Percentiles rank a stretch among this genome's conserved stretches.
phyloP scores from a whole-genome alignment of 495 filamentous ascomycete species.

The Xanthoparmelia taractica region DNA sequence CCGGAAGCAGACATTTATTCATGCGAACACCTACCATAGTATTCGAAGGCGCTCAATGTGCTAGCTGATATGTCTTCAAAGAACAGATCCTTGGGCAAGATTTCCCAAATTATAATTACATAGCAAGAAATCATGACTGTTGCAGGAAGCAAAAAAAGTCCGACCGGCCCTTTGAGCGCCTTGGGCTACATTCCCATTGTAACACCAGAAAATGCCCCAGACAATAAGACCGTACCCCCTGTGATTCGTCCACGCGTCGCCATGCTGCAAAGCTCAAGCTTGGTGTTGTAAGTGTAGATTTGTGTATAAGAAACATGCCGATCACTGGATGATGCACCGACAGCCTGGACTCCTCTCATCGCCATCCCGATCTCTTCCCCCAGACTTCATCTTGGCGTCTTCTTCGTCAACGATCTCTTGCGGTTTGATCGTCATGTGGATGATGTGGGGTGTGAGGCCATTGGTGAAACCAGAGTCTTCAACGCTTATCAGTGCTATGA shows the following conservation, averaged over 20 bases:
- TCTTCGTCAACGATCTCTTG: constrained; percentile 86
- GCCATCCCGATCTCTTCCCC: constrained; percentile 49
- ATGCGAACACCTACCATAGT: background rate
- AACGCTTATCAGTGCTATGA: constrained; percentile 8
- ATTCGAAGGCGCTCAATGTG: background rate
- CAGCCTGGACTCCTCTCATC: constrained; percentile 60
- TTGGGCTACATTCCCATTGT: background rate
- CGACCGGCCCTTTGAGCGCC: background rate
- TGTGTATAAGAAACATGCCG: background rate
- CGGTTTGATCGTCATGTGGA: constrained; percentile 90
- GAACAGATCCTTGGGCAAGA: background rate
- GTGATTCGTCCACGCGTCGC: background rate
- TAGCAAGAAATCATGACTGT: background rate
- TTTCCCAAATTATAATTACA: background rate
- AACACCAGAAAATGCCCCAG: constrained; percentile 2
- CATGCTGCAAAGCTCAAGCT: background rate
- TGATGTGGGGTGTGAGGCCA: constrained; percentile 63
- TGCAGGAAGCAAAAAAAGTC: background rate
- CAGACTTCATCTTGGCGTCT: constrained; percentile 70
- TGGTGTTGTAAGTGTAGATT: constrained; percentile 1
- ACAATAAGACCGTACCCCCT: background rate
- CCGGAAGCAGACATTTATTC: background rate
- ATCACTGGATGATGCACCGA: constrained; percentile 59
- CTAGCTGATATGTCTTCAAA: background rate
- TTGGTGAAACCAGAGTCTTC: constrained; percentile 71